phyloP scores from a whole-genome alignment of 139 green algal genomes.

The Gonium pectorale region DNA sequence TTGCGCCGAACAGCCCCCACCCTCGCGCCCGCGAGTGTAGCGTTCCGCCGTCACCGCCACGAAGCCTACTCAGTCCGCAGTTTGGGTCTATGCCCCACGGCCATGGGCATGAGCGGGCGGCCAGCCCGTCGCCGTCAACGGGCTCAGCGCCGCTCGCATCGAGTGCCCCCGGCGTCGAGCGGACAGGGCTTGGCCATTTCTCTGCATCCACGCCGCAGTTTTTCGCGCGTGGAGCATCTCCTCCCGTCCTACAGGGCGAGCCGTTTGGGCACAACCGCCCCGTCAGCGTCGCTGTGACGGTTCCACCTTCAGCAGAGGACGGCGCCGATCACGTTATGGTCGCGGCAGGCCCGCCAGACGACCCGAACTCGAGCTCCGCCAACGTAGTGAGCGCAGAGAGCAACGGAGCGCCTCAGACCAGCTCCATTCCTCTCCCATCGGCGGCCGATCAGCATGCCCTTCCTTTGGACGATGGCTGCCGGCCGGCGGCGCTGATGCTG shows the following conservation, averaged over 20 bases:
- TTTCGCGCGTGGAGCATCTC: neutral
- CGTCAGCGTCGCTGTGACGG: neutral
- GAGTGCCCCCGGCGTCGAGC: neutral
- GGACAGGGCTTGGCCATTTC: slow-evolving; percentile 15
- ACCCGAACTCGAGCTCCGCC: too few species aligned
- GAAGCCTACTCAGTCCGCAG: too few species aligned
- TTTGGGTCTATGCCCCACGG: too few species aligned
- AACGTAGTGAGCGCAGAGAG: too few species aligned
- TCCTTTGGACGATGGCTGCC: too few species aligned
- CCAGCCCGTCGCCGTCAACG: neutral
- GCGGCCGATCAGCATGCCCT: too few species aligned
- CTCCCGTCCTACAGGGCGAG: too few species aligned
- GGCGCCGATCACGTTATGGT: too few species aligned
- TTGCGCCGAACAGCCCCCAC: neutral
- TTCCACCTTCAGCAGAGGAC: neutral
- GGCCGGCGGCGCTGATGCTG: too few species aligned
- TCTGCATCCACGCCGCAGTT: slow-evolving; percentile 33
- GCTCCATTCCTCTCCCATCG: too few species aligned
- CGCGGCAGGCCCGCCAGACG: too few species aligned
- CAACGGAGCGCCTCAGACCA: too few species aligned
- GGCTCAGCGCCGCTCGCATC: neutral
- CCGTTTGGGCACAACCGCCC: neutral
- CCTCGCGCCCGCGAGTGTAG: neutral
- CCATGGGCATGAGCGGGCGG: neutral
- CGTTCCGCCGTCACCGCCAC: neutral